Base-by-base conservation (phyloP, 805 yeast species). In the Cyberlindnera samutprakarnensis region DNA sequence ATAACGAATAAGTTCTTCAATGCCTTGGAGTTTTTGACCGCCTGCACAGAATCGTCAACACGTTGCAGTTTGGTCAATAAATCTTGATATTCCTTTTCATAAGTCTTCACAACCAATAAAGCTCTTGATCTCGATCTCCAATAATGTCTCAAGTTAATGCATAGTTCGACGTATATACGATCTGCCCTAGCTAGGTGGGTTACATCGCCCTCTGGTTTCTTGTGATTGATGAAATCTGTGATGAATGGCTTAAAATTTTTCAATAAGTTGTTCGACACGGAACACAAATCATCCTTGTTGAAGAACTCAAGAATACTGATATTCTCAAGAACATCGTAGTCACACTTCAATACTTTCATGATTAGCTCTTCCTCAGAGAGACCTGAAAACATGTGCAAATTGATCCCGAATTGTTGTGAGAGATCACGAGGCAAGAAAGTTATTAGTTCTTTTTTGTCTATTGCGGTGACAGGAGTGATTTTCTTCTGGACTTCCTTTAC, bases 111-210 rank as follows among this genome's bases (percentile, higher is more conserved):
- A 11, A 88, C 68, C 30, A 75, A 64, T 33, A 92, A 56, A 0
- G 96, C 94, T 39, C 95, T 64, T 60, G 90, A 81, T 53, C 99
- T 72, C 2, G 95, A 75, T 40, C 78, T 73, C 99, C 99, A 94
- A 54, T 92, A 92, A 41, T 76, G 77, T 42, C 82, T 82, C 47
- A 92, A 59, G 46, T 92, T 86, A 54, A 78, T 84, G 47, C 87
- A 78, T 33, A 88, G 65, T 48, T 83, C 94, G 42, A 94, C 59
- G 49, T 75, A 92, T 6, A 92, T 61, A 46, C 87, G 73, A 53
- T 92, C 99, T 0, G 95, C 82, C 37, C 97, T 66, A 24, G 88
- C 88, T 37, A 92, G 67, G 32, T 83, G 92, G 20, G 60, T 58
- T 1, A 86, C 78, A 54, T 83, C 83, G 49, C 80, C 82, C 33